Base-by-base conservation (phyloP, 257 asterid species). In the Cynanchum wilfordii region DNA sequence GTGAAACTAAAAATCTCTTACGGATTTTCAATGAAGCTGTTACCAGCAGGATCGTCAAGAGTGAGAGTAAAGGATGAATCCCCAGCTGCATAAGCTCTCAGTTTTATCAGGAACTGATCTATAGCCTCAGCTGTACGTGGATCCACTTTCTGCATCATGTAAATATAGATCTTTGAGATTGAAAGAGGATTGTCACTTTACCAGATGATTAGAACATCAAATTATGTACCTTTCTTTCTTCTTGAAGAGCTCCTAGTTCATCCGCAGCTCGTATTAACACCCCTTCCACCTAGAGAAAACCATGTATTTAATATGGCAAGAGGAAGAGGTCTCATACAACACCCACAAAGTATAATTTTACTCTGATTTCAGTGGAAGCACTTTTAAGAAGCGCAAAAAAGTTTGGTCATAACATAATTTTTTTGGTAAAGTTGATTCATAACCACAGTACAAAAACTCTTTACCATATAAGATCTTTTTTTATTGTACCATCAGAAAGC, bases 1-100 rank as follows among this genome's bases (percentile, higher is more conserved):
- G 15, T n/a, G 40, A 81, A 75, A 58, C 47, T 55, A 44, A n/a
- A 75, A 57, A 78, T 68, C 66, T 65, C 98, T 85, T 87, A 95
- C 99, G 87, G 96, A 75, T 95, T 95, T 85, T 95, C 99, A n/a
- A 92, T 87, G 78, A 90, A 95, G 86, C 99, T 92, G 87, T 95
- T 95, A 75, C 99, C 99, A 56, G 96, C 84, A 79, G 99, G 99
- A 82, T 95, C 99, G 72, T 92, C 98, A 74, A 95, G 89, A 77
- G 77, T 84, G 78, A 92, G 84, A 75, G 96, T 85, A 80, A 92
- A 92, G 75, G 86, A 78, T 49, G 86, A 82, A 74, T 84, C 75
- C 77, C 88, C 97, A 56, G 89, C 64, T 42, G 94, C 97, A 89
- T 92, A 92, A 70, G 96, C 89, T 80, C 90, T 87, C 72, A 95